Base-by-base conservation (phyloP, 805 yeast genomes). In the Ogataea dorogensis region DNA sequence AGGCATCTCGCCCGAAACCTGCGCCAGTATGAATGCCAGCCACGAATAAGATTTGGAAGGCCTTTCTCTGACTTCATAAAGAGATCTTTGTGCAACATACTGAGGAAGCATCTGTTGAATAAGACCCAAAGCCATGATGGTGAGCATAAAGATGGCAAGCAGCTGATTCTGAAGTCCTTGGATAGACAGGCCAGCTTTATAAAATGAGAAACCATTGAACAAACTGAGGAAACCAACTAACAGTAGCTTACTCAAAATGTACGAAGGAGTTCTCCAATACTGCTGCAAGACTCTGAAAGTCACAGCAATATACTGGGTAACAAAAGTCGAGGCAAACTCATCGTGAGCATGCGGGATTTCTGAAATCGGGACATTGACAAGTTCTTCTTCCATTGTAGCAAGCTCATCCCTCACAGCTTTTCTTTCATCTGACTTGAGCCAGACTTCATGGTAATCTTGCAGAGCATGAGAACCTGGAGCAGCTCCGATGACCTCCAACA, bases 401-500 rank as follows among this genome's bases (percentile, higher is more conserved):
- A 85, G 68, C 53, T 83, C 89, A 3, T 54, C 58, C 31, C 73
- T 70, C 16, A 81, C 75, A 7, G 67, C 77, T 33, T 61, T 50
- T 48, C 69, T 73, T 56, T 86, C 87, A 0, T 63, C 59, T 20
- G 93, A 83, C 29, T 69, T 66, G 52, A 68, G 59, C 95, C 96
- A 85, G 30, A 80, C 85, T 51, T 81, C 78, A 49, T 73, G 67
- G 52, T 77, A 81, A 58, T 81, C 81, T 58, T 76, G 79, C 30
- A 65, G 67, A 10, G 85, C 80, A 44, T 76, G 79, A 19, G 81
- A 73, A 29, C 85, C 86, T 5, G 86, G 86, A 20, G 86, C 86
- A 33, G 86, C 86, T 48, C 87, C 86, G 47, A 81, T 81, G 45
- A 77, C 82, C 44, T 81, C 83, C 58, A 86, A 68, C 93, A 86